Base-by-base conservation (phyloP, 441 rosid species). In the Pelargonium myrrhifolium region DNA sequence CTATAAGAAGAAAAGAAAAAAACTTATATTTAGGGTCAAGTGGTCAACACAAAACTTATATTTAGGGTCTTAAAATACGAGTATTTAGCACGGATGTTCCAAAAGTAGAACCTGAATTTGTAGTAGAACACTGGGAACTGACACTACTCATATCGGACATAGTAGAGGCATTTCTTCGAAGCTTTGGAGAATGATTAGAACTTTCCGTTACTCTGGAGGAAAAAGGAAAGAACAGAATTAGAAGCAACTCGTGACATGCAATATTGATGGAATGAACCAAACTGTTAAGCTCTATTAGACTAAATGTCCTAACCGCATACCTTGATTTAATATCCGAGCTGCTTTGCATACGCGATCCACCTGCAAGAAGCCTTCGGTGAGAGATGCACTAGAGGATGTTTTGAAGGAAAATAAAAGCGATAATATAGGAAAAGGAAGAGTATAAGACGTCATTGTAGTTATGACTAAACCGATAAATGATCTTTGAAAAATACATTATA, bases 61-160 rank as follows among this genome's bases (percentile, higher is more conserved):
- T 24, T 7, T 51, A 37, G 43, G 5, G 12, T 58, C 31, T 21
- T 15, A 55, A 28, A 6, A 9, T 11, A 40, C 12, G 9, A 59
- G 1, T 21, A 58, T 15, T 43, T 68, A 4, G 42, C 3, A 24
- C 1, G 21, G 51, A 61, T 5, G 9, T 53, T 53, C 9, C 3
- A n/a, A 53, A 53, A 53, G 21, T 17, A 17, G 18, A 53, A 53
- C 59, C 59, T 53, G 59, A 53, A 53, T 53, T 53, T 53, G 59
- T 53, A 17, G 59, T 6, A 15, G 59, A 53, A 53, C 59, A 53
- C 17, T 53, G 59, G 8, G 59, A 53, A 17, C 59, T 53, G 10
- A 17, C 2, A 10, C 59, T 15, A 17, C 60, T 55, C 26, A 55
- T 55, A 55, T 20, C 60, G 7, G 60, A 55, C 21, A 22, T 18